Percentiles rank a stretch among this genome's conserved stretches.
phyloP scores from a whole-genome alignment of 345 rosid genomes.

The Rhodamnia argentea region DNA sequence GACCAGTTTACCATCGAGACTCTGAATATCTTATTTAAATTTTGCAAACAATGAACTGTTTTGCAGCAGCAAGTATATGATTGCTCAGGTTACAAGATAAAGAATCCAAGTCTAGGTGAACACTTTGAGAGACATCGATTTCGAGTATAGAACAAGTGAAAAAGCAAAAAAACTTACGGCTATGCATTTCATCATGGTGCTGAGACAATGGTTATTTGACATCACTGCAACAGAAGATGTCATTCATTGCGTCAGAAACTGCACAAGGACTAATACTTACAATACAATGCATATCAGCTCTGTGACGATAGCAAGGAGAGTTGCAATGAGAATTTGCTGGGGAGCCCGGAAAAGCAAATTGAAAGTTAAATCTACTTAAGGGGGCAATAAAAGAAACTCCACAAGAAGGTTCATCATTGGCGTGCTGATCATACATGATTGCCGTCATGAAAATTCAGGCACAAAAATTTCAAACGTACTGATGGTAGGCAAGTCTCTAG shows the following conservation, averaged over 20 bases:
- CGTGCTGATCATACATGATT: neutral
- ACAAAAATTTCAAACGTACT: constrained; percentile 28
- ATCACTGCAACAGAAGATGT: constrained; percentile 48
- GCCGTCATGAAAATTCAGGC: neutral
- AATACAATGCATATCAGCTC: no score
- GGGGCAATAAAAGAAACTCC: neutral
- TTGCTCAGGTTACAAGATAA: neutral
- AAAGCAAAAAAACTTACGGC: constrained; percentile 46
- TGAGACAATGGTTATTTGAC: constrained; percentile 68
- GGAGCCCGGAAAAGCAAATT: neutral
- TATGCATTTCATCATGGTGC: constrained; percentile 88
- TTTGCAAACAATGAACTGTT: neutral
- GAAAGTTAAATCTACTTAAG: neutral
- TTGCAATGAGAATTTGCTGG: neutral
- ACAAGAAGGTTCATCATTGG: neutral
- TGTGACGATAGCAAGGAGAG: neutral
- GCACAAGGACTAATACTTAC: neutral
- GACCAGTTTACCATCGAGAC: neutral
- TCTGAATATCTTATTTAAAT: neutral
- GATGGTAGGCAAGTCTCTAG: constrained; percentile 73
- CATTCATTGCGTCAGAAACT: constrained; percentile 9
- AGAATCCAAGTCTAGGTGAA: neutral
- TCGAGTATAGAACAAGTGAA: neutral
- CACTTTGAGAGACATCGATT: neutral
- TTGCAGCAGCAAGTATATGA: neutral